Percentiles rank a stretch among this genome's conserved stretches.
These are phyloP conservation scores for Balakata baccata DNA, from an alignment of 345 rosid genomes.

Conservation along the genomic window DNA sequence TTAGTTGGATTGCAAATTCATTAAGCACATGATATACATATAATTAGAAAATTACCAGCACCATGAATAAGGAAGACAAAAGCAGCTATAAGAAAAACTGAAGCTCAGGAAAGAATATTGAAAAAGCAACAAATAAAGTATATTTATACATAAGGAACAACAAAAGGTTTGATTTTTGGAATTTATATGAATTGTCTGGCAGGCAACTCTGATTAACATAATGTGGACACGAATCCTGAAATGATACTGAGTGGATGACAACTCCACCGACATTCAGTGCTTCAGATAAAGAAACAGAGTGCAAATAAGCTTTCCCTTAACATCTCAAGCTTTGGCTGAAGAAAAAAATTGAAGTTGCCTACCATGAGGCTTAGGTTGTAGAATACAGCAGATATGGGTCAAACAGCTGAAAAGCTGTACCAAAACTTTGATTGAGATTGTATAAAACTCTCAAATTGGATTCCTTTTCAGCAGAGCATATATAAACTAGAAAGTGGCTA, in stretches of 20 bases:
- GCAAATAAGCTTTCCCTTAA: neutral
- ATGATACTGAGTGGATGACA: no score
- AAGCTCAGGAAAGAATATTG: neutral
- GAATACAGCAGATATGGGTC: neutral
- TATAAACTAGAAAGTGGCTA: neutral
- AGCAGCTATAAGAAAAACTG: neutral
- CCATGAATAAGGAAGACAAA: neutral
- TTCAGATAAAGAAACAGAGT: neutral
- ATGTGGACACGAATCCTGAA: neutral
- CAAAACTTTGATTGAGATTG: neutral
- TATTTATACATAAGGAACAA: neutral
- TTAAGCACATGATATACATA: neutral
- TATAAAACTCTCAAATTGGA: neutral
- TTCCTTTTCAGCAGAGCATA: neutral
- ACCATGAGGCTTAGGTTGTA: neutral
- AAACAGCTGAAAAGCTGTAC: neutral
- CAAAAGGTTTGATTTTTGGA: neutral
- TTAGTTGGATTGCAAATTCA: neutral
- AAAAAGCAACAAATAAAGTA: neutral
- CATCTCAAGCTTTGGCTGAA: neutral
- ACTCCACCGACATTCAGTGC: no score
- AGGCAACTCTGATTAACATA: neutral
- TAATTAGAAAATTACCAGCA: neutral
- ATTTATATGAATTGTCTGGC: neutral
- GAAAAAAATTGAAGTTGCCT: neutral